These are phyloP conservation scores for Talaromyces thailandensis DNA, from an alignment of 495 filamentous ascomycete species.

Conservation along the genomic window DNA sequence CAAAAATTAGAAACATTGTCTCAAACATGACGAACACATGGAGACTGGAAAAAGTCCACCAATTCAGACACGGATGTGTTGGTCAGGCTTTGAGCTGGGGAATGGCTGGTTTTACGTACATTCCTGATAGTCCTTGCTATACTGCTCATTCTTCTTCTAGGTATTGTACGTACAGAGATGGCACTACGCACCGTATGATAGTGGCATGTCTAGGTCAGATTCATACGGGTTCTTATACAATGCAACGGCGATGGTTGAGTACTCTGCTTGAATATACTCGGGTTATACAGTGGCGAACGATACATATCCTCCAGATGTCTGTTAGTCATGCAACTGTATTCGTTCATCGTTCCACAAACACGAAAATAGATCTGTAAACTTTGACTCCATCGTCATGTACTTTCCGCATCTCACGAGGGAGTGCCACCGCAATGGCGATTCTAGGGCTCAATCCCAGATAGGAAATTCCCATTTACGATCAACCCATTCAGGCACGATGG, in stretches of 20 bases:
- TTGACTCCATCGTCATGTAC: background rate
- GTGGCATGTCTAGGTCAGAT: no score
- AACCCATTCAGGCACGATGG: background rate
- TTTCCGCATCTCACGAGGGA: background rate
- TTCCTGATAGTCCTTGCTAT: no score
- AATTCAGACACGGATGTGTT: no score
- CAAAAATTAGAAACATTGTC: background rate
- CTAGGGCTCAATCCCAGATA: background rate
- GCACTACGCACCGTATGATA: background rate
- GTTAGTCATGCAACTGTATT: background rate
- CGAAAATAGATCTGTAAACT: background rate
- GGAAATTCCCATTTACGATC: background rate
- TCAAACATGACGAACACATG: background rate
- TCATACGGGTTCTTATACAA: no score
- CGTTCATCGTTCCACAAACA: background rate
- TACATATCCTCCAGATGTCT: no score
- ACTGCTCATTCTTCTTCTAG: background rate
- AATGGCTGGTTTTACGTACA: no score
- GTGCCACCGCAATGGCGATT: background rate
- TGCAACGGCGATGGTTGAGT: no score
- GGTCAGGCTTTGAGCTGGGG: no score
- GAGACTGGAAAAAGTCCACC: background rate
- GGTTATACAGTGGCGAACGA: background rate
- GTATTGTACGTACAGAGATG: background rate
- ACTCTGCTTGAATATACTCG: no score